phyloP scores from a whole-genome alignment of 805 yeast genomes.

The Geotrichum ghanense region DNA sequence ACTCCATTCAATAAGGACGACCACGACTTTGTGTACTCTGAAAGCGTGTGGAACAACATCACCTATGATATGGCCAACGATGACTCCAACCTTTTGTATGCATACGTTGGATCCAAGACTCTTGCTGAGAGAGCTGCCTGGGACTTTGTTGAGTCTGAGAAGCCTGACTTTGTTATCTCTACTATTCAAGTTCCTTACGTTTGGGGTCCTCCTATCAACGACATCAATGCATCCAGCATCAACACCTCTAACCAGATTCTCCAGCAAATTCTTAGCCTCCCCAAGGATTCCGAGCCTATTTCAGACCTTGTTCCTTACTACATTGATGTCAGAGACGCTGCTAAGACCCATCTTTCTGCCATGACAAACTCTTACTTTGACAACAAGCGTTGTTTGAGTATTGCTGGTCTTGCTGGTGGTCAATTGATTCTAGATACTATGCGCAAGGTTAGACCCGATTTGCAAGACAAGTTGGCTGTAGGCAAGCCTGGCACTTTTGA shows the following conservation, averaged over 20 bases:
- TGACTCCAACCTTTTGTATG: conserved; percentile 10
- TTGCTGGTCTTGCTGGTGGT: neutral
- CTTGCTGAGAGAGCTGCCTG: conserved; percentile 50
- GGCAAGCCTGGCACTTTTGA: neutral
- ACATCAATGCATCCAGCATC: conserved; percentile 20
- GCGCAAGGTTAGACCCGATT: neutral
- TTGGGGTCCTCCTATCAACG: conserved; percentile 21
- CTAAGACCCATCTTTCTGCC: conserved; percentile 43
- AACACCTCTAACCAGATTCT: conserved; percentile 29
- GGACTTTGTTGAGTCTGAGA: conserved; percentile 30
- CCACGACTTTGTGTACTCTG: neutral
- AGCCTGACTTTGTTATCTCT: conserved; percentile 15
- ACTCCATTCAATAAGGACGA: neutral
- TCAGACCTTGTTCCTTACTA: neutral
- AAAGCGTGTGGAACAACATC: conserved; percentile 22
- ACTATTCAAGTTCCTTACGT: conserved; percentile 23
- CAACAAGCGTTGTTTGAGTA: conserved; percentile 15
- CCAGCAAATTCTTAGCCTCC: conserved; percentile 21
- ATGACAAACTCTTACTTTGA: conserved; percentile 26
- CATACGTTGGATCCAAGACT: conserved; percentile 32
- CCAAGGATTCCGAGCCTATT: neutral
- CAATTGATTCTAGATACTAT: neutral
- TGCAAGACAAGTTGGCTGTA: neutral
- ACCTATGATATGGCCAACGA: conserved; percentile 17
- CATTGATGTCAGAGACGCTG: conserved; percentile 54